Evolutionary conservation across 352 stramenopile genomes (phyloP).

Genomic region (Aphanomyces astaci): DNA sequence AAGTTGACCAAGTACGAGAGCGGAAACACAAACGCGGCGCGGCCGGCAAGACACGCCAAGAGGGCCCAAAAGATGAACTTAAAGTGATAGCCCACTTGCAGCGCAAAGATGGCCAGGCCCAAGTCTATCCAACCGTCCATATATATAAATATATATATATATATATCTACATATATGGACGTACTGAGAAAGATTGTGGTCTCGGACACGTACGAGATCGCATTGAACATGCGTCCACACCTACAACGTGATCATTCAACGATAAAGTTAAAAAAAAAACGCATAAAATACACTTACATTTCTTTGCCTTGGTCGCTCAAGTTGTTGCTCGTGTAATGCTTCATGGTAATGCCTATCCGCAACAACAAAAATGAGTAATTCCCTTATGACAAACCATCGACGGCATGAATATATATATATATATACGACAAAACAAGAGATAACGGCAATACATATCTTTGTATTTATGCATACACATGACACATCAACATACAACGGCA

Average conservation of each 20-base stretch:
- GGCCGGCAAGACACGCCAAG: constrained; percentile 43
- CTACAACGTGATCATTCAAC: too few species aligned
- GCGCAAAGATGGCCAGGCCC: constrained; percentile 58
- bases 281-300: constrained; percentile 26
- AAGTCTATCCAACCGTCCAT: too few species aligned
- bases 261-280: neutral
- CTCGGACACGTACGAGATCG: constrained; percentile 56
- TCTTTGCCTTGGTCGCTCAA: constrained; percentile 28
- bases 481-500: too few species aligned
- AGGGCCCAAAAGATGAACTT: constrained; percentile 50
- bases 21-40: constrained; percentile 59
- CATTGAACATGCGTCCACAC: constrained; percentile 40
- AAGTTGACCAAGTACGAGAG: constrained; percentile 33
- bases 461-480: too few species aligned
- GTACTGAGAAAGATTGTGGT: constrained; percentile 66
- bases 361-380: too few species aligned
- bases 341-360: constrained; percentile 47
- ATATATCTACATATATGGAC: too few species aligned
- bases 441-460: too few species aligned
- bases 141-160: too few species aligned
- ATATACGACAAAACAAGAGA: too few species aligned
- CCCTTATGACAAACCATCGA: too few species aligned
- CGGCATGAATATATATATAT: too few species aligned
- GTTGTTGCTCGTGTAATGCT: constrained; percentile 38
- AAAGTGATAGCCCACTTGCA: constrained; percentile 34